Percentiles rank a stretch among this genome's conserved stretches.
phyloP scores from a whole-genome alignment of 805 yeast species.

The Barnettozyma populi region DNA sequence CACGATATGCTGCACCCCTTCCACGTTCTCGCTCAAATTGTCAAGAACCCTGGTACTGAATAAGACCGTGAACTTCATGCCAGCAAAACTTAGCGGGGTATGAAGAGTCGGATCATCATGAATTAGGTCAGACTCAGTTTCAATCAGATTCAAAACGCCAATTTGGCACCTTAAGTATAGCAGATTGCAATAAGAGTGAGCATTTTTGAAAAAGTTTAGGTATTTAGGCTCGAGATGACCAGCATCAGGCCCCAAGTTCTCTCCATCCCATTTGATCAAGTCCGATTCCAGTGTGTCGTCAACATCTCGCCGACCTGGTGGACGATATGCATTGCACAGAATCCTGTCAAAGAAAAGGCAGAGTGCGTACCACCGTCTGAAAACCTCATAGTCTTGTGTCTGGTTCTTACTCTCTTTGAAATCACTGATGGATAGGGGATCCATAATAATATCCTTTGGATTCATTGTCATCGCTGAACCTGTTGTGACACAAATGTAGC shows the following conservation, averaged over 20 bases:
- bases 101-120: not conserved
- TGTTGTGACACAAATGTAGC: conserved; percentile 7
- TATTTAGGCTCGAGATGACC: not conserved
- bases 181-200: conserved; percentile 4
- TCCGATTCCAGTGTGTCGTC: conserved; percentile 9
- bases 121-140: not conserved
- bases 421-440: conserved; percentile 6
- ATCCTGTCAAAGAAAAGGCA: conserved; percentile 7
- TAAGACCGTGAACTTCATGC: conserved; percentile 5
- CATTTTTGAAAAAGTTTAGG: not conserved
- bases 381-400: conserved; percentile 3
- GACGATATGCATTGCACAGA: conserved; percentile 8
- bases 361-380: conserved; percentile 6
- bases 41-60: conserved; percentile 2
- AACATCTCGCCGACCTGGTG: conserved; percentile 7
- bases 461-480: conserved; percentile 10
- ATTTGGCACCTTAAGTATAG: conserved; percentile 9
- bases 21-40: not conserved
- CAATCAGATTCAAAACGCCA: conserved; percentile 10
- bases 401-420: conserved; percentile 4
- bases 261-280: conserved; percentile 6
- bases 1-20: conserved; percentile 6
- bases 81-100: conserved; percentile 7
- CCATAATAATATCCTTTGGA: conserved; percentile 5
- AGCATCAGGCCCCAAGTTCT: not conserved